Evolutionary conservation across 495 filamentous ascomycete genomes (phyloP).

Genomic region (Pseudoneurospora amorphoporcata): DNA sequence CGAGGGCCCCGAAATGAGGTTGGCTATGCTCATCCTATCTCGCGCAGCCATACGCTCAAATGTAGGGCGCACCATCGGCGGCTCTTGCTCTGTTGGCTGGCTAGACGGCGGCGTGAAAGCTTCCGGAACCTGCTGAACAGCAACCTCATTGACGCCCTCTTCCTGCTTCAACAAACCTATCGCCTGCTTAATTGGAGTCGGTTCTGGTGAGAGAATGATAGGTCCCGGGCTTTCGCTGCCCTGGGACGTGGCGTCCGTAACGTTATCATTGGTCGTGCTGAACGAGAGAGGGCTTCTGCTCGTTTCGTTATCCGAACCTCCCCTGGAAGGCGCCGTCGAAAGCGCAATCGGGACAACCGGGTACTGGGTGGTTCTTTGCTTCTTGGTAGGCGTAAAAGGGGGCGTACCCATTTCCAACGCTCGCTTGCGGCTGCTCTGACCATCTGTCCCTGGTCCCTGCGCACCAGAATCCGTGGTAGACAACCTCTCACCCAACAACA

Average conservation of each 20-base stretch:
- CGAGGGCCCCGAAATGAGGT: not conserved
- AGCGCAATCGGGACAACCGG: slow-evolving; percentile 18
- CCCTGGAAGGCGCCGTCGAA: slow-evolving; percentile 13
- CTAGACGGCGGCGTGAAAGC: not conserved
- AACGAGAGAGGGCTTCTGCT: slow-evolving; percentile 16
- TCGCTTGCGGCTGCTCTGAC: not conserved
- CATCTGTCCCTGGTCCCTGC: not conserved
- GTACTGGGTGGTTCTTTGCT: slow-evolving; percentile 25
- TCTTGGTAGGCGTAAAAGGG: slow-evolving; percentile 36
- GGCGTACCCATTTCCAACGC: slow-evolving; percentile 25
- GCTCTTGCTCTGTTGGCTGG: not conserved
- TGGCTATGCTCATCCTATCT: not conserved
- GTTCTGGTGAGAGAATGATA: slow-evolving; percentile 25
- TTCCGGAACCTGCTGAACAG: slow-evolving; percentile 9
- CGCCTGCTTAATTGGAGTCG: slow-evolving; percentile 24
- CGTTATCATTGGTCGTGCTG: slow-evolving; percentile 12
- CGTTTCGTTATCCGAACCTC: slow-evolving; percentile 11
- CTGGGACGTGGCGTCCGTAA: slow-evolving; percentile 34
- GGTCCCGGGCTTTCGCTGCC: slow-evolving; percentile 27
- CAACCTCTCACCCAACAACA: slow-evolving; percentile 16
- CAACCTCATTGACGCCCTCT: slow-evolving; percentile 9
- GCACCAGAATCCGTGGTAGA: slow-evolving; percentile 11
- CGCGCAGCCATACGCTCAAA: slow-evolving; percentile 1
- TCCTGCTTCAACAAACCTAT: slow-evolving; percentile 18
- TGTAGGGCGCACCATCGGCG: slow-evolving; percentile 5